Conservation (phyloP, 2,329 filamentous ascomycete genomes). For the Eutypa lata region DNA sequence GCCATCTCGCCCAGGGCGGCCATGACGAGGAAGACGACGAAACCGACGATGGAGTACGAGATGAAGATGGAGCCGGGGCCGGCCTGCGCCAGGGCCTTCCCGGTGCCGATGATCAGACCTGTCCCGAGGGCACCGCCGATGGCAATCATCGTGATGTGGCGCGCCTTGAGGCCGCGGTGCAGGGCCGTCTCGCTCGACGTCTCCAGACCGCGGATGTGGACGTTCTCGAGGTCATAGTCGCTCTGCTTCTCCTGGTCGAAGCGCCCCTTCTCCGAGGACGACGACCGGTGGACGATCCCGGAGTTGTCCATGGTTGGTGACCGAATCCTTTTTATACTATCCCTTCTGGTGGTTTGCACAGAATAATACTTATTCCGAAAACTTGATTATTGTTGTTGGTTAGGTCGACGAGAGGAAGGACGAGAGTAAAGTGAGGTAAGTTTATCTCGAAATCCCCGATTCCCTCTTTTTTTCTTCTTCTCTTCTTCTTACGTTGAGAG, state of each 20-base stretch:
- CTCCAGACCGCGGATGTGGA: conserved; percentile 46
- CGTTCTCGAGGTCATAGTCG: conserved; percentile 21
- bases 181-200: conserved; percentile 46
- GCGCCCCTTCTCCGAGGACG: conserved; percentile 26
- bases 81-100: conserved; percentile 49
- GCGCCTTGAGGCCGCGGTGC: conserved; percentile 51
- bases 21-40: conserved; percentile 79
- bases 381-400: too few species aligned
- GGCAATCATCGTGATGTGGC: conserved; percentile 60
- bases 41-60: conserved; percentile 65
- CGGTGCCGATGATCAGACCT: conserved; percentile 69
- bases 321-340: too few species aligned
- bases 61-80: conserved; percentile 68
- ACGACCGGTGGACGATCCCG: conserved; percentile 26
- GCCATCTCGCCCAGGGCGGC: conserved; percentile 81
- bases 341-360: too few species aligned
- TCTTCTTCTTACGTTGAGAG: too few species aligned
- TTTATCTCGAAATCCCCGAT: not conserved
- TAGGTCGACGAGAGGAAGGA: not conserved
- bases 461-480: too few species aligned
- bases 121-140: conserved; percentile 74
- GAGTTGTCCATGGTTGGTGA: conserved; percentile 19
- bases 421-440: not conserved
- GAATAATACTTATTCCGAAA: too few species aligned
- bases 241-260: conserved; percentile 5